Base-by-base conservation (phyloP, 495 filamentous ascomycete genomes). In the Aspergillus cristatus region DNA sequence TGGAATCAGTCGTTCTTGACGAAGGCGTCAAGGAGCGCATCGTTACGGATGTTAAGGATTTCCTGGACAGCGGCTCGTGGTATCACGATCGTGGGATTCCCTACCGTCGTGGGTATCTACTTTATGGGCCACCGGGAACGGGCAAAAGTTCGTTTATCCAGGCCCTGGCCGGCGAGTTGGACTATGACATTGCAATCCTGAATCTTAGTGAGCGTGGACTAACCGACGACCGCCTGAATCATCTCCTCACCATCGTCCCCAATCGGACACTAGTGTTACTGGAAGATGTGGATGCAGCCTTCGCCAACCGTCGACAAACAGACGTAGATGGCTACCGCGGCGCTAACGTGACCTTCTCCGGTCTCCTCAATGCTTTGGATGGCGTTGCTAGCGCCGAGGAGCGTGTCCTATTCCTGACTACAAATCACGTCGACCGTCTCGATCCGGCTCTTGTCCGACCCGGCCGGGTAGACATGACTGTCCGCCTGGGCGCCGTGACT, bases 91-190 rank as follows among this genome's bases (percentile, higher is more conserved):
- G 91, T 6, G 91, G 91, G 6, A 94, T 98, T 46, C 91, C 91
- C 1, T 98, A 97, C 44, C 79, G 91, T 22, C 72, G 91, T 14
- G 91, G 91, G 1, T 98, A 97, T 58, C 71, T 98, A 28, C 73
- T 98, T 3, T 89, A 95, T 53, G 91, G 91, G 0, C 89, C 90
- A 2, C 93, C 91, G 0, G 91, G 91, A 2, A 93, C 85, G 12
- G 91, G 91, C 14, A 98, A 98, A 60, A 95, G 81, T 47, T 93
- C 85, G 1, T 97, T 98, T 55, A 93, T 97, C 34, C 89, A 95
- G 62, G 89, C 93, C 2, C 65, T 98, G 18, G 91, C 91, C 1
- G 93, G 88, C 10, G 78, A 89, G 43, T 60, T 98, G 36, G 84
- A 97, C 51, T 97, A 94, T 60, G 85, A 86, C 47, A 91, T 98